Base-by-base conservation (phyloP, 1,284 basidiomycete species). In the Erythrobasidium hasegawianum region DNA sequence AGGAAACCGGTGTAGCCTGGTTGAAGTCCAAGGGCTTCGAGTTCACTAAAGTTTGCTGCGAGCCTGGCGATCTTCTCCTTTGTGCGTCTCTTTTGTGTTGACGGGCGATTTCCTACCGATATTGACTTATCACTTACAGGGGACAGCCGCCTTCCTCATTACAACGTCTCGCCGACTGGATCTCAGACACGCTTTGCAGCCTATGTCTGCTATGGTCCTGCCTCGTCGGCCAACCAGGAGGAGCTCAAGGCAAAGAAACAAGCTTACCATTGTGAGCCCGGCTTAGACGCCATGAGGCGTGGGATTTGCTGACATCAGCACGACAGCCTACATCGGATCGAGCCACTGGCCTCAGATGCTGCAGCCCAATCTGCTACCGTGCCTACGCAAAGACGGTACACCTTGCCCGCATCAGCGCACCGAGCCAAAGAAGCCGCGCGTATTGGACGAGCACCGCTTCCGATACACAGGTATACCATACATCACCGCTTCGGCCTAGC, bases 1-100 rank as follows among this genome's bases (percentile, higher is more conserved):
- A 72, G 2, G 38, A 62, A 9, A 64, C 58, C 9, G 73, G 72
- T 14, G 66, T 71, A 64, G 67, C 71, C 43, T 77, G 76, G 76
- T 72, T 74, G 60, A 59, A 60, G n/a, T 68, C 68, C 4, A 68
- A 70, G 14, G 76, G 75, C 1, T 74, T 72, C 59, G 69, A 72
- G 57, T 72, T 71, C 69, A 66, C 72, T 20, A 75, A 76, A 49
- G 72, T 74, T 2, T 64, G 69, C 49, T 59, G 72, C 13, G 66
- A 72, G 10, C 74, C 75, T 0, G 76, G 76, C 14, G 76, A 77
- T 33, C 33, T 33, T 61, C 66, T 76, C 20, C 57, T 76, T 22
- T 27, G 52, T 54, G 16, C 20, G 52, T 54, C 16, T 54, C 8
- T 10, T 10, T 5, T 27, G 52, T 24, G 8, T 54, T 9, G 4